phyloP scores from a whole-genome alignment of 2,329 filamentous ascomycete species.

The Alternaria burnsii region DNA sequence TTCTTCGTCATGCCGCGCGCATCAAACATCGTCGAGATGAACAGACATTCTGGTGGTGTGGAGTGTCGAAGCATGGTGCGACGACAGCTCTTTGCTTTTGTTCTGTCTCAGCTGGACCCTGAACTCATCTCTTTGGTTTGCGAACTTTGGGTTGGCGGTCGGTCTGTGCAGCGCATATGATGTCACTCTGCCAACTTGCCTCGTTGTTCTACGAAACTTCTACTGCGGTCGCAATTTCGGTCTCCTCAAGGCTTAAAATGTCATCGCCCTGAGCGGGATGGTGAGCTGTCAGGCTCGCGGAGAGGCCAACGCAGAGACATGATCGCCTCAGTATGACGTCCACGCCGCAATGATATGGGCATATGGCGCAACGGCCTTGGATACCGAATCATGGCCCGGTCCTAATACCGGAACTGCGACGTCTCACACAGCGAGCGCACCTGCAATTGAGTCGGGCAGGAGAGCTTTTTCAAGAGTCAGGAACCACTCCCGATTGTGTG shows the following conservation, averaged over 20 bases:
- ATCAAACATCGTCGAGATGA: conserved; percentile 4
- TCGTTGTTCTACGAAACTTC: neutral
- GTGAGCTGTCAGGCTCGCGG: conserved; percentile 37
- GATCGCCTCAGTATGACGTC: conserved; percentile 21
- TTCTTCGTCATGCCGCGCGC: conserved; percentile 1
- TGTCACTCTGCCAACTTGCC: conserved; percentile 28
- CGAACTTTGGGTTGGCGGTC: neutral
- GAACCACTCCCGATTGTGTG: conserved; percentile 36
- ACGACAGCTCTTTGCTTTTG: conserved; percentile 22
- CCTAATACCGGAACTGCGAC: neutral
- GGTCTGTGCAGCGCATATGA: conserved; percentile 30
- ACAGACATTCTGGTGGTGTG: conserved; percentile 1
- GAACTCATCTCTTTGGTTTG: conserved; percentile 17
- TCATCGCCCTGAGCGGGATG: conserved; percentile 16
- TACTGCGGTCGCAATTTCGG: neutral
- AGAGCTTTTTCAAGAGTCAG: conserved; percentile 33
- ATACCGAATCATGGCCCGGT: conserved; percentile 8
- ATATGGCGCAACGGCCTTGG: conserved; percentile 3
- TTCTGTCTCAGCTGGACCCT: conserved; percentile 19
- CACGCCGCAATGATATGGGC: conserved; percentile 4
- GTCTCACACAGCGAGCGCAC: conserved; percentile 4
- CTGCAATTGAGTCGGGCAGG: conserved; percentile 13
- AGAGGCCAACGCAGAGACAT: conserved; percentile 31
- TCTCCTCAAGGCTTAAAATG: neutral
- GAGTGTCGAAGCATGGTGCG: conserved; percentile 25